A percentile compares a stretch with the other conserved stretches of the same genome.
phyloP scores from a whole-genome alignment of 257 asterid species.

The Orobanche coerulescens region DNA sequence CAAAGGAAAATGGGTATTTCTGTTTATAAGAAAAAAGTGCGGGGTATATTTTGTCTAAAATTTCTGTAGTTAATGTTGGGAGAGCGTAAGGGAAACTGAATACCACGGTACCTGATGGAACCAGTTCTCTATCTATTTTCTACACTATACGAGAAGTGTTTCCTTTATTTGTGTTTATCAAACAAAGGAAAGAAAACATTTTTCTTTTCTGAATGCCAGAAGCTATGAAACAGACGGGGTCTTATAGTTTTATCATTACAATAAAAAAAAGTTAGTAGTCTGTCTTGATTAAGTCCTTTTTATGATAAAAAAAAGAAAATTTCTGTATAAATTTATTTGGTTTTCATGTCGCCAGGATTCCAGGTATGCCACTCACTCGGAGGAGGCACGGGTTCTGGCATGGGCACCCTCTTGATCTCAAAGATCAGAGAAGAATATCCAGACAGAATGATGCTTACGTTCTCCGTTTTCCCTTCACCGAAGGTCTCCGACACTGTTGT shows the following conservation, averaged over 20 bases:
- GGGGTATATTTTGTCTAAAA: too few species aligned
- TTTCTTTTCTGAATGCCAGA: too few species aligned
- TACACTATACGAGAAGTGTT: too few species aligned
- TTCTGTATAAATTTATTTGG: neutral
- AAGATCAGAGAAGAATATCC: slow-evolving; percentile 93
- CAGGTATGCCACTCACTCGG: slow-evolving; percentile 92
- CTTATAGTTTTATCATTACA: neutral
- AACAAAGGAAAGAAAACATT: too few species aligned
- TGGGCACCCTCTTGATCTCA: slow-evolving; percentile 88
- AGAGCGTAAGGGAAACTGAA: too few species aligned
- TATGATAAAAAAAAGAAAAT: neutral
- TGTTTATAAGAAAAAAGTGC: too few species aligned
- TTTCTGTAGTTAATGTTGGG: too few species aligned
- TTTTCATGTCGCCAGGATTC: slow-evolving; percentile 46
- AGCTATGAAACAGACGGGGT: too few species aligned
- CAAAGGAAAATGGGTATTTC: too few species aligned
- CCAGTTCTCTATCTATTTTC: too few species aligned
- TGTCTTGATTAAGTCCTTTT: slow-evolving; percentile 3
- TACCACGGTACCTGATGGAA: too few species aligned
- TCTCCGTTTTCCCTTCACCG: slow-evolving; percentile 90
- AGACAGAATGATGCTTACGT: slow-evolving; percentile 93
- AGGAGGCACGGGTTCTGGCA: slow-evolving; percentile 93
- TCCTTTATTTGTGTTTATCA: too few species aligned
- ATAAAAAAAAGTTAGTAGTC: neutral
- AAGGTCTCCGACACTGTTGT: slow-evolving; percentile 90